Evolutionary conservation across 805 yeast genomes (phyloP), one percentile per base, ranked within the genome.

Genomic region (Yamadazyma nakazawae): DNA sequence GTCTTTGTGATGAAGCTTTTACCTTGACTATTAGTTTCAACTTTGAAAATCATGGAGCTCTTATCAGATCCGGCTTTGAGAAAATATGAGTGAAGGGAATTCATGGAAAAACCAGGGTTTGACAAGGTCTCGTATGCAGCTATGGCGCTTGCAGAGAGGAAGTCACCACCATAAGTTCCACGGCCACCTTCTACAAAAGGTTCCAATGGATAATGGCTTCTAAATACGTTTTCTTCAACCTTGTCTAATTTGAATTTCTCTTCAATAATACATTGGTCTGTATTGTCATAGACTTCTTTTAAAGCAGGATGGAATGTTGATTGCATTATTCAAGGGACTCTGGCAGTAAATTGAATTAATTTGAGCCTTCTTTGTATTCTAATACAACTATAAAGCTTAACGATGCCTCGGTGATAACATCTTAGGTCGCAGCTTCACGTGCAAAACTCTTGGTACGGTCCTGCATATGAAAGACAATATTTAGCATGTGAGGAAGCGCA

Each of bases 81-180:
- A 45, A 71, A 70, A 47, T 67, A 67, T 17, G 69, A 60, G 49
- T 71, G 75, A 34, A 70, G 52, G 2, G 75, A 71, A 47, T 70
- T 72, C 1, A 72, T 69, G n/a, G 59, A 56, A 46, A 63, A 70
- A 1, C 43, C 43, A 2, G 39, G 34, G 35, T 48, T 54, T 14
- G 46, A 40, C 2, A 59, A 55, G 13, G 64, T 55, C 42, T 62
- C 64, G 61, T 70, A 63, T 2, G 71, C 72, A 12, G 66, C 75
- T 26, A 66, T 53, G 10, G 67, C 44, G 1, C 68, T 61, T 49
- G 68, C 73, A 2, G 67, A 61, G 34, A 68, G 57, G 14, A 70
- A 48, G 39, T 67, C 70, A 1, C 75, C 76, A 1, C 75, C 75
- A 45, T 59, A 71, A n/a, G 66, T 68, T n/a, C 73, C 74, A 32